A percentile compares a stretch with the other conserved stretches of the same genome.
Evolutionary conservation across 805 yeast species (phyloP).

Genomic region (Candida arabinofermentans): DNA sequence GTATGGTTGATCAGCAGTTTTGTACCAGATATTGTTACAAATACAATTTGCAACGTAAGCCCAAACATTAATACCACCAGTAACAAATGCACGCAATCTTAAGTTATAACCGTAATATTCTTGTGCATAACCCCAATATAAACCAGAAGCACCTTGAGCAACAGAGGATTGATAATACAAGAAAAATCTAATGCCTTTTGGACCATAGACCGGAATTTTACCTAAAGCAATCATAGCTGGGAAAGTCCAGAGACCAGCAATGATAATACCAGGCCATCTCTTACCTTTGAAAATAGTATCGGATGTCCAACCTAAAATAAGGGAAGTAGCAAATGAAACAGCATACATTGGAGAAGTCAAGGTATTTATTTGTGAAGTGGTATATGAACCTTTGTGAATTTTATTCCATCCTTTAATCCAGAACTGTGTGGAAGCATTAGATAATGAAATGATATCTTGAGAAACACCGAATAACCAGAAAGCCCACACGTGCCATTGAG

Average conservation of each 20-base stretch:
- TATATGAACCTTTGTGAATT: constrained; percentile 12
- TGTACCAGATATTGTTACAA: constrained; percentile 16
- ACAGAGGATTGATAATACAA: constrained; percentile 15
- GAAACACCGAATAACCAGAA: constrained; percentile 15
- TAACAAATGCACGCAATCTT: constrained; percentile 14
- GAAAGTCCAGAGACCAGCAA: constrained; percentile 14
- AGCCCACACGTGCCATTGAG: constrained; percentile 20
- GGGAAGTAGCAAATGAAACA: constrained; percentile 9
- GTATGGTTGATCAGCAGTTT: constrained; percentile 15
- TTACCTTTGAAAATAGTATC: constrained; percentile 17
- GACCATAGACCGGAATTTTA: constrained; percentile 14
- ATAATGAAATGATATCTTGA: constrained; percentile 14
- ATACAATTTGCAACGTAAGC: constrained; percentile 17
- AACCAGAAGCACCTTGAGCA: constrained; percentile 17
- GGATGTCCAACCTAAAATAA: constrained; percentile 17
- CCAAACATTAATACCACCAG: constrained; percentile 20
- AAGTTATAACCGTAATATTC: constrained; percentile 16
- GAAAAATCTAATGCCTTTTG: constrained; percentile 17
- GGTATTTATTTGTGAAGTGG: constrained; percentile 15
- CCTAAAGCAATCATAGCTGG: constrained; percentile 14
- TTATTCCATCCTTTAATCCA: constrained; percentile 22
- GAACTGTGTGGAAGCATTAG: constrained; percentile 16
- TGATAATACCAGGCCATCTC: constrained; percentile 18
- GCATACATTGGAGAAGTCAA: constrained; percentile 18
- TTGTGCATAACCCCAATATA: constrained; percentile 19